phyloP scores from a whole-genome alignment of 1,284 basidiomycete species.

The Gomphus bonarii region DNA sequence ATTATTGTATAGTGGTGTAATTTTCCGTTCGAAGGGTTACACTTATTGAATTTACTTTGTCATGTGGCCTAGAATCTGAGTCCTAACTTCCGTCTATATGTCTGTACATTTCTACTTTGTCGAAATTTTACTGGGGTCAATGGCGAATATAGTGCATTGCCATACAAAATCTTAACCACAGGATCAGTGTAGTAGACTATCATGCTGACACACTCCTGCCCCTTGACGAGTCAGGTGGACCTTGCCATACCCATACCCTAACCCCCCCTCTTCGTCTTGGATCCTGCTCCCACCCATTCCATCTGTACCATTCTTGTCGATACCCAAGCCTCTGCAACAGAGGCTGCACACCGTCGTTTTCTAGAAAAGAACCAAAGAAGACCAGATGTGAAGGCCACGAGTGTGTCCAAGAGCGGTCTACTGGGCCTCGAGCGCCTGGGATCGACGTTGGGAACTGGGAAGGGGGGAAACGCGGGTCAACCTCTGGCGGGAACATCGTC shows the following conservation, averaged over 20 bases:
- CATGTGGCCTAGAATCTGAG: too few relatives aligned
- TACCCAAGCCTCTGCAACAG: slow-evolving; percentile 57
- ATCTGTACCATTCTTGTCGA: slow-evolving; percentile 48
- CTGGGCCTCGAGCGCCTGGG: slow-evolving; percentile 31
- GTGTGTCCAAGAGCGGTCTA: slow-evolving; percentile 40
- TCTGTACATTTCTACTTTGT: too few relatives aligned
- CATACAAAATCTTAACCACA: too few relatives aligned
- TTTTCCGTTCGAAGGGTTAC: too few relatives aligned
- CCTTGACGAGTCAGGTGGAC: too few relatives aligned
- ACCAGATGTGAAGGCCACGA: slow-evolving; percentile 76
- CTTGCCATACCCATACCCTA: slow-evolving; percentile 40
- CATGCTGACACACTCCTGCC: too few relatives aligned
- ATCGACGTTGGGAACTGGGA: slow-evolving; percentile 48
- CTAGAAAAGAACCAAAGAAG: slow-evolving; percentile 67
- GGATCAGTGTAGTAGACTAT: too few relatives aligned
- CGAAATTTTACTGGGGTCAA: too few relatives aligned
- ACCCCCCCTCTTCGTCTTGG: slow-evolving; percentile 67
- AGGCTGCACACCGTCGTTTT: slow-evolving; percentile 35
- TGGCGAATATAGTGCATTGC: too few relatives aligned
- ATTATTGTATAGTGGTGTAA: too few relatives aligned
- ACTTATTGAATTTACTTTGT: too few relatives aligned
- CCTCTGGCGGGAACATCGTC: slow-evolving; percentile 50
- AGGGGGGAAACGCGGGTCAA: slow-evolving; percentile 56
- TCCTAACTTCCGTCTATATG: too few relatives aligned
- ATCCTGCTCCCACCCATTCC: slow-evolving; percentile 81